A percentile compares a stretch with the other conserved stretches of the same genome.
These are phyloP conservation scores for Pythium rhizo-oryzae DNA, from an alignment of 352 stramenopile genomes.

Conservation along the genomic window DNA sequence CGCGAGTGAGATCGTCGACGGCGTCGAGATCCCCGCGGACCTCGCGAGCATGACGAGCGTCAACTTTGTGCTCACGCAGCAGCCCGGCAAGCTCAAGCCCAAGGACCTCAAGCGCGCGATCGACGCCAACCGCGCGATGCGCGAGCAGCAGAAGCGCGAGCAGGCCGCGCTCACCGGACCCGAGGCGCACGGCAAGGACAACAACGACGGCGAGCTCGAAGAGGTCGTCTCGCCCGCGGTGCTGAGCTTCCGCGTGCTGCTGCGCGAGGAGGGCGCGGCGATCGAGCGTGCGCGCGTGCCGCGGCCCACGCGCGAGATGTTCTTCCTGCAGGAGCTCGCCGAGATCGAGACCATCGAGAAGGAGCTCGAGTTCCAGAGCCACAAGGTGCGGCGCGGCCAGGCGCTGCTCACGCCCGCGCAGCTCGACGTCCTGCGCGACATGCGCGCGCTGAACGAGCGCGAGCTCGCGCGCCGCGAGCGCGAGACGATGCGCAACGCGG, in stretches of 20 bases:
- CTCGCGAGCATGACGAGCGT: conserved; percentile 65
- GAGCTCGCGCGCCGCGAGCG: conserved; percentile 39
- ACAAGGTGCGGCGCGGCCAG: conserved; percentile 67
- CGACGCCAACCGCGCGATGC: conserved; percentile 68
- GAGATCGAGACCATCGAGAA: conserved; percentile 77
- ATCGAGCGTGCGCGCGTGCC: conserved; percentile 43
- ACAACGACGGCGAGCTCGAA: conserved; percentile 11
- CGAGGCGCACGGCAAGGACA: conserved; percentile 6
- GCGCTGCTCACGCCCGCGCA: conserved; percentile 56
- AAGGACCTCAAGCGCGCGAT: conserved; percentile 92
- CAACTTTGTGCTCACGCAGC: conserved; percentile 89
- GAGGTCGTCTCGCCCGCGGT: conserved; percentile 14
- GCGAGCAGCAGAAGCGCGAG: conserved; percentile 65
- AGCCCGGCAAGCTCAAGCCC: conserved; percentile 87
- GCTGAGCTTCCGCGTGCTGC: conserved; percentile 56
- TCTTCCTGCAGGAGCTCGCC: conserved; percentile 81
- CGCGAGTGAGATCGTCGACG: conserved; percentile 41
- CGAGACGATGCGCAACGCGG: conserved; percentile 47
- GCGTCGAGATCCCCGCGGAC: conserved; percentile 66
- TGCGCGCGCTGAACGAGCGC: conserved; percentile 45
- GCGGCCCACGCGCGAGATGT: conserved; percentile 77
- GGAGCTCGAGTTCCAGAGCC: conserved; percentile 86
- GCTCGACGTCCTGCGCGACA: conserved; percentile 43
- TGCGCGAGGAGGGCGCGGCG: conserved; percentile 52
- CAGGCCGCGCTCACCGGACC: conserved; percentile 46